Conservation (phyloP, 345 rosid species). For the Murraya paniculata region DNA sequence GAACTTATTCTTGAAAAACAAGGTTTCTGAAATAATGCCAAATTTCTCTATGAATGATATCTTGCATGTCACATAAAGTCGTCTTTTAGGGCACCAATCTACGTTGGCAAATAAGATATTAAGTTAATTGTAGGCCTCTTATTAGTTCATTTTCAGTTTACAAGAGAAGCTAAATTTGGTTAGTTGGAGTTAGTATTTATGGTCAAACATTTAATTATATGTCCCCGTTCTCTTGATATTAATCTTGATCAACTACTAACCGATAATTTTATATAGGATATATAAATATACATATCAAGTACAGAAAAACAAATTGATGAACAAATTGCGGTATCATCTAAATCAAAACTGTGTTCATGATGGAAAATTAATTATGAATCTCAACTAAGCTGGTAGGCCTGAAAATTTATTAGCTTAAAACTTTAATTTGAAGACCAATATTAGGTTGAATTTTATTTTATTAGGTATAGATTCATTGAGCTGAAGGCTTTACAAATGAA, state of each 20-base stretch:
- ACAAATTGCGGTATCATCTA: not conserved
- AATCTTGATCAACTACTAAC: not conserved
- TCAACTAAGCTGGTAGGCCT: not conserved
- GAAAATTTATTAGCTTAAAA: not conserved
- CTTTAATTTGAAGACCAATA: not conserved
- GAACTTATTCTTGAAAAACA: slow-evolving; percentile 46
- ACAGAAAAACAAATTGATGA: not conserved
- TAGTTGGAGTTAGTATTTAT: not conserved
- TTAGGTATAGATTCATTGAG: not conserved
- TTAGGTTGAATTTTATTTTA: slow-evolving; percentile 9
- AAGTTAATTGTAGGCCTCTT: not conserved
- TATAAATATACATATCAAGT: not conserved
- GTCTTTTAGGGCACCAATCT: not conserved
- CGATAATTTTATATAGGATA: not conserved
- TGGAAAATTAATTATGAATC: not conserved
- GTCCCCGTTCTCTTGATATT: not conserved
- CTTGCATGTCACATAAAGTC: slow-evolving; percentile 42
- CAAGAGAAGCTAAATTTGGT: not conserved
- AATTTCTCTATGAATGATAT: slow-evolving; percentile 13
- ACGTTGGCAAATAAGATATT: not conserved
- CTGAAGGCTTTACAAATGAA: not conserved
- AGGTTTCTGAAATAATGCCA: slow-evolving; percentile 27
- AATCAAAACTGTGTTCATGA: too few species aligned
- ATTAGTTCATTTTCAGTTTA: slow-evolving; percentile 11
- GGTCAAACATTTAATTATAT: not conserved